Conservation (phyloP, 768 basidiomycete genomes). For the Naganishia antarctica region DNA sequence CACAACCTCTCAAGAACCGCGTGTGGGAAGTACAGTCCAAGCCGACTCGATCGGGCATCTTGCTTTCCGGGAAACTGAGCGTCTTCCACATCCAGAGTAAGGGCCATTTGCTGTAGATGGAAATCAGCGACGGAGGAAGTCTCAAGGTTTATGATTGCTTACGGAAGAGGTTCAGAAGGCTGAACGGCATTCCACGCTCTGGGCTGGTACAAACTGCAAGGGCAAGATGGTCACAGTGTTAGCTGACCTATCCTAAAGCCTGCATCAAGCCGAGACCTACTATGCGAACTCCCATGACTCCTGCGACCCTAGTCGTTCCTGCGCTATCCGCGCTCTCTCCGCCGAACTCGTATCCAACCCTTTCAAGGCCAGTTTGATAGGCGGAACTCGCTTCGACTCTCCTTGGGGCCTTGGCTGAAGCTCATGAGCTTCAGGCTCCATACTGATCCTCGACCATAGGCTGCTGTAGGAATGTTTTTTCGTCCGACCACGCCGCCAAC, state of each 20-base stretch:
- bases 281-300: constrained; percentile 48
- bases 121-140: not conserved
- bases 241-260: too few species aligned
- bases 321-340: constrained; percentile 14
- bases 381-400: not conserved
- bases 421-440: constrained; percentile 21
- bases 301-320: constrained; percentile 36
- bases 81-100: constrained; percentile 42
- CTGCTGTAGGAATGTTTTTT: not conserved
- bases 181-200: constrained; percentile 22
- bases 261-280: too few species aligned
- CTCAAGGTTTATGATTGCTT: not conserved
- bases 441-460: constrained; percentile 17
- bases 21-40: constrained; percentile 46
- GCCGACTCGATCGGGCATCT: constrained; percentile 45
- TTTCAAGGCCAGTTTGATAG: constrained; percentile 6
- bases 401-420: constrained; percentile 16
- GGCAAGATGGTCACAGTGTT: too few species aligned
- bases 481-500: constrained; percentile 7
- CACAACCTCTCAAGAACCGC: constrained; percentile 41
- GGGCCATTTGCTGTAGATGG: constrained; percentile 37
- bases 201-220: constrained; percentile 24
- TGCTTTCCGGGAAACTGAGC: constrained; percentile 38
- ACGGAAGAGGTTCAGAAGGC: constrained; percentile 27
- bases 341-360: not conserved